Percentiles rank a stretch among this genome's conserved stretches.
Conservation (phyloP, 129 eudicot species). For the Flaveria sonorensis region DNA sequence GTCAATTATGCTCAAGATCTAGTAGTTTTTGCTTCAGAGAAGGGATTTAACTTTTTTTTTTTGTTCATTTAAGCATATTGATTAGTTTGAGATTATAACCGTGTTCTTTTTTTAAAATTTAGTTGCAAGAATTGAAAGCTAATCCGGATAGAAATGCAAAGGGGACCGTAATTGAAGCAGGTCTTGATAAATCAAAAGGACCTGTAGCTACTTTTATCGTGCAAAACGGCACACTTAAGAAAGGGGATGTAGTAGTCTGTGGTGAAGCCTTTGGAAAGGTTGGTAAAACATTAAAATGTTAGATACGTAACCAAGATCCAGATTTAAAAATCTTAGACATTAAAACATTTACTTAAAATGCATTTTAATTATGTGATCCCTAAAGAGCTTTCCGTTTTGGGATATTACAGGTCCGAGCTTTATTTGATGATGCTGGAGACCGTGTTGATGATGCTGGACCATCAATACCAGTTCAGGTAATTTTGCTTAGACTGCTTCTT, state of each 20-base stretch:
- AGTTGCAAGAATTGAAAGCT: slow-evolving; percentile 96
- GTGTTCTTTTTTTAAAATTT: slow-evolving; percentile 9
- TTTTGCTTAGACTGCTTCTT: too few relatives aligned
- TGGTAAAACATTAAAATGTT: slow-evolving; percentile 23
- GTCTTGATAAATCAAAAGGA: slow-evolving; percentile 93
- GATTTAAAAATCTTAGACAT: not conserved
- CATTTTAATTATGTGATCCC: not conserved
- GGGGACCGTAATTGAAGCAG: slow-evolving; percentile 95
- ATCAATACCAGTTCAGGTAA: too few relatives aligned
- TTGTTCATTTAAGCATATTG: slow-evolving; percentile 1
- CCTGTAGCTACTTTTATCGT: slow-evolving; percentile 92
- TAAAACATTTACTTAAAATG: not conserved
- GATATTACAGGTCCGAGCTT: not conserved
- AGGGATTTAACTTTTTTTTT: not conserved
- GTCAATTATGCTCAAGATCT: slow-evolving; percentile 14
- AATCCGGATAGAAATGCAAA: slow-evolving; percentile 91
- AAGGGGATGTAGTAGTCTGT: slow-evolving; percentile 81
- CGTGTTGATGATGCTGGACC: too few relatives aligned
- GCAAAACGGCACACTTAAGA: slow-evolving; percentile 90
- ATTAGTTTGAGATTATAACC: not conserved
- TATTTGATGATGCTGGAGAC: too few relatives aligned
- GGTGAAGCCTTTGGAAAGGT: slow-evolving; percentile 99
- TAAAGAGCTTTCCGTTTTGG: slow-evolving; percentile 7
- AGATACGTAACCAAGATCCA: slow-evolving; percentile 10
- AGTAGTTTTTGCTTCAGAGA: not conserved